These are phyloP conservation scores for Globomyces sp. DNA, from an alignment of 371 early-diverging fungal genomes.

Conservation along the genomic window DNA sequence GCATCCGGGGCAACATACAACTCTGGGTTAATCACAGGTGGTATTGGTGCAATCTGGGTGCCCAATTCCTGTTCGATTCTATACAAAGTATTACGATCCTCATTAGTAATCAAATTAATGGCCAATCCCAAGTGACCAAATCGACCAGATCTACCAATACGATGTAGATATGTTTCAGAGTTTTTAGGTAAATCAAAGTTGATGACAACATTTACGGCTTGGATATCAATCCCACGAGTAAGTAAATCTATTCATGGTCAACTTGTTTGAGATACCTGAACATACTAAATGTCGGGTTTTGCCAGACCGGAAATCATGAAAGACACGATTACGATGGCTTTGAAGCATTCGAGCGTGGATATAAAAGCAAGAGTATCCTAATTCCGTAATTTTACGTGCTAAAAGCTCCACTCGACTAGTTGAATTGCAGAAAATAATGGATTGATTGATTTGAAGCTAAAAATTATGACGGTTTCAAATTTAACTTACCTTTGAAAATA, in stretches of 20 bases:
- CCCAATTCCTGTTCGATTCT: constrained; percentile 96
- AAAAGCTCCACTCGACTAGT: constrained; percentile 96
- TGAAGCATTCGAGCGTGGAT: constrained; percentile 98
- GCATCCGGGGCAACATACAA: constrained; percentile 56
- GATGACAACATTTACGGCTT: constrained; percentile 99
- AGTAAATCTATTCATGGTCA: constrained; percentile 70
- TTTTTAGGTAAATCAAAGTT: constrained; percentile 99
- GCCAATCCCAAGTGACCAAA: constrained; percentile 98
- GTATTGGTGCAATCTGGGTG: constrained; percentile 95
- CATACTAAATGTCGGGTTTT: constrained; percentile 95
- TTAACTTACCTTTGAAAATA: constrained; percentile 83
- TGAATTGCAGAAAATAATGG: constrained; percentile 99
- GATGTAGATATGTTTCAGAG: constrained; percentile 98
- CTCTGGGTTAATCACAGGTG: constrained; percentile 88
- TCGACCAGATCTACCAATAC: constrained; percentile 95
- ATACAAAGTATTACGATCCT: constrained; percentile 93
- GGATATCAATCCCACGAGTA: constrained; percentile 99
- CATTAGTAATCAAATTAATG: constrained; percentile 96
- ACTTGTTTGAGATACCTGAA: constrained; percentile 53
- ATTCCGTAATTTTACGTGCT: constrained; percentile 97
- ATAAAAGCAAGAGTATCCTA: constrained; percentile 98
- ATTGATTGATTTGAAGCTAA: constrained; percentile 96
- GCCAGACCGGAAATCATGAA: constrained; percentile 97
- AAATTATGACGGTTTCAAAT: not conserved
- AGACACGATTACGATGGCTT: constrained; percentile 95